Conservation (phyloP, 2,329 filamentous ascomycete genomes). For the Colletotrichum coccodes region DNA sequence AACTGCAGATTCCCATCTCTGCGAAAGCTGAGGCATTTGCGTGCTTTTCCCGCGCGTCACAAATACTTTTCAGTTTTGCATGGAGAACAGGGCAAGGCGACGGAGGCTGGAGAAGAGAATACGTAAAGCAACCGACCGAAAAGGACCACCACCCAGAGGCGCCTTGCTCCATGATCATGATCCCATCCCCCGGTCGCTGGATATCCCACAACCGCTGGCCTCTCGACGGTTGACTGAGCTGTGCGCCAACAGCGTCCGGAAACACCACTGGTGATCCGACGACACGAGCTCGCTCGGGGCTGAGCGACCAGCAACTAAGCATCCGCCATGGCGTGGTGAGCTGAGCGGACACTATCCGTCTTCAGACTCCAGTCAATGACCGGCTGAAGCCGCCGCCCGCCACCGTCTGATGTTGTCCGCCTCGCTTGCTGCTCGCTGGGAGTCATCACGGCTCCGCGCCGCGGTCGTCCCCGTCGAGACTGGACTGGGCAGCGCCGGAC, state of each 20-base stretch:
- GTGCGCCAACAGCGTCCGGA: conserved; percentile 1
- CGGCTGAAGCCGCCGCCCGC: conserved; percentile 15
- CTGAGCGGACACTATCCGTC: conserved; percentile 9
- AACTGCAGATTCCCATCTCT: not conserved
- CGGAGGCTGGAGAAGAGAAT: not conserved
- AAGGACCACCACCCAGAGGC: not conserved
- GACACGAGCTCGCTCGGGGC: not conserved
- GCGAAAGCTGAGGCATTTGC: not conserved
- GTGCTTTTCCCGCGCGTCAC: not conserved
- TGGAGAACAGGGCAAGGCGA: not conserved
- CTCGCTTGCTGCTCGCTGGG: not conserved
- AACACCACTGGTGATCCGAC: not conserved
- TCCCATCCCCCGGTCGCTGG: not conserved
- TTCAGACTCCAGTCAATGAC: not conserved
- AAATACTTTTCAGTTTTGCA: not conserved
- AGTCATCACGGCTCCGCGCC: not conserved
- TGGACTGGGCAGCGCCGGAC: not conserved
- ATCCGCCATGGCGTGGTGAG: not conserved
- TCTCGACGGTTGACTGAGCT: not conserved
- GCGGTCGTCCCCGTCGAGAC: not conserved
- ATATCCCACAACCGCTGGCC: not conserved
- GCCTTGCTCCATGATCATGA: too few species aligned
- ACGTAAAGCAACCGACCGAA: not conserved
- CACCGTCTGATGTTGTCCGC: conserved; percentile 15
- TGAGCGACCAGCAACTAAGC: not conserved